Evolutionary conservation across 192 early-diverging fungal species (phyloP).

Genomic region (Umbelopsis sp.): DNA sequence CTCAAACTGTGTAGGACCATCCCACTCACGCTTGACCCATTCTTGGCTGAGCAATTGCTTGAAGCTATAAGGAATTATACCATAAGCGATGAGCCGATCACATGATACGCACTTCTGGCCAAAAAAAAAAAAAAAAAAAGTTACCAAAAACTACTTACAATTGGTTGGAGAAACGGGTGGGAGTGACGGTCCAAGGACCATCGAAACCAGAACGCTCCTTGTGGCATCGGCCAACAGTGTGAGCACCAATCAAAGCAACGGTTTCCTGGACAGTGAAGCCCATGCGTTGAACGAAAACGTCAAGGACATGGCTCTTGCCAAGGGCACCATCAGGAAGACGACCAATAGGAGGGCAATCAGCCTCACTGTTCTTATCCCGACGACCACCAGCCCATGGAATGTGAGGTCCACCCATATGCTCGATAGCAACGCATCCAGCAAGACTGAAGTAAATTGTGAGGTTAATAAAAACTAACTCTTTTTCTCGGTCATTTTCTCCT

Average conservation of each 20-base stretch:
- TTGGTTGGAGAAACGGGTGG: conserved; percentile 47
- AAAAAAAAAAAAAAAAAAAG: not conserved
- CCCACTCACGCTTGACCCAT: conserved; percentile 41
- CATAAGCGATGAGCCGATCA: not conserved
- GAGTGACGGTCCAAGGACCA: conserved; percentile 52
- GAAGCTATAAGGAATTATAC: conserved; percentile 23
- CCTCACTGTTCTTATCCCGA: conserved; percentile 52
- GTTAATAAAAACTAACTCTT: not conserved
- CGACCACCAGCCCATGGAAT: conserved; percentile 62
- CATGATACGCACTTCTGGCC: too few relatives aligned
- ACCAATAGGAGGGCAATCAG: conserved; percentile 62
- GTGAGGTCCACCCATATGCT: conserved; percentile 69
- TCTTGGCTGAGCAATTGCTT: conserved; percentile 32
- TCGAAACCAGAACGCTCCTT: conserved; percentile 61
- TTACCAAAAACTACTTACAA: conserved; percentile 45
- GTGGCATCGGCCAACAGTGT: conserved; percentile 67
- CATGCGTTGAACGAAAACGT: conserved; percentile 66
- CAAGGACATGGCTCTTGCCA: conserved; percentile 56
- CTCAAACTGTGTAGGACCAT: conserved; percentile 42
- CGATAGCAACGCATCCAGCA: conserved; percentile 68
- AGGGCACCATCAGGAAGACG: conserved; percentile 67
- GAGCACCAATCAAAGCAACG: conserved; percentile 70
- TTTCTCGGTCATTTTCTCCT: not conserved
- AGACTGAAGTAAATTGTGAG: conserved; percentile 31
- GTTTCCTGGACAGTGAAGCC: conserved; percentile 72